A percentile compares a stretch with the other conserved stretches of the same genome.
Evolutionary conservation across 2,329 filamentous ascomycete genomes (phyloP).

Genomic region (Colletotrichum eremochloae): DNA sequence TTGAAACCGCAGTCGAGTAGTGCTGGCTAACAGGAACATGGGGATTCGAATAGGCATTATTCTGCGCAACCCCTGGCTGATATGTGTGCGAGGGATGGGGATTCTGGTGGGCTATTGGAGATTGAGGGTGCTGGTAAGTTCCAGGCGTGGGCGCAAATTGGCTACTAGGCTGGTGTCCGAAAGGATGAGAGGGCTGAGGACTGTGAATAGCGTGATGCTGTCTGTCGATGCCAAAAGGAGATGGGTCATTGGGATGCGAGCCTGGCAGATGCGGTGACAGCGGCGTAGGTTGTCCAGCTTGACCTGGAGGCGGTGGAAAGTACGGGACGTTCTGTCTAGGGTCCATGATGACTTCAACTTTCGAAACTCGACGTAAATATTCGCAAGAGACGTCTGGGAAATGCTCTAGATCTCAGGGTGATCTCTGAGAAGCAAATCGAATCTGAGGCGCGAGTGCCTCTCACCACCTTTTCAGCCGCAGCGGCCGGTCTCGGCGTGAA

Average conservation of each 20-base stretch:
- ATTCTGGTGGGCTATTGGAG: background rate
- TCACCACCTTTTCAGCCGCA: conserved; percentile 7
- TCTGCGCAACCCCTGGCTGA: background rate
- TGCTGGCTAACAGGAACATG: background rate
- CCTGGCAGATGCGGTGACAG: conserved; percentile 6
- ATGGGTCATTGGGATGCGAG: too few relatives aligned
- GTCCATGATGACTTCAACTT: background rate
- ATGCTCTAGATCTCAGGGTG: too few relatives aligned
- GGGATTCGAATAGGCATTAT: background rate
- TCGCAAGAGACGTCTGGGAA: background rate
- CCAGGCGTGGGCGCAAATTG: background rate
- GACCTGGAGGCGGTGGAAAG: conserved; percentile 29
- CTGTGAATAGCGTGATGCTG: background rate
- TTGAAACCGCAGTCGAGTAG: background rate
- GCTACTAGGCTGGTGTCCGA: background rate
- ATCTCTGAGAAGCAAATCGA: background rate
- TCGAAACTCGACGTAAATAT: background rate
- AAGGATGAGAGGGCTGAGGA: background rate
- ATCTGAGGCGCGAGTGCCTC: background rate
- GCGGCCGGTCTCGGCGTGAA: conserved; percentile 6
- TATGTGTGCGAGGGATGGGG: background rate
- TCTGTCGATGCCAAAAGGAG: background rate
- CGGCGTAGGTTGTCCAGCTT: conserved; percentile 14
- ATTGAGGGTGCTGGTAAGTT: background rate
- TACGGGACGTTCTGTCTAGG: conserved; percentile 6